phyloP scores from a whole-genome alignment of 2,329 filamentous ascomycete genomes.

The Orbilia ellipsospora region DNA sequence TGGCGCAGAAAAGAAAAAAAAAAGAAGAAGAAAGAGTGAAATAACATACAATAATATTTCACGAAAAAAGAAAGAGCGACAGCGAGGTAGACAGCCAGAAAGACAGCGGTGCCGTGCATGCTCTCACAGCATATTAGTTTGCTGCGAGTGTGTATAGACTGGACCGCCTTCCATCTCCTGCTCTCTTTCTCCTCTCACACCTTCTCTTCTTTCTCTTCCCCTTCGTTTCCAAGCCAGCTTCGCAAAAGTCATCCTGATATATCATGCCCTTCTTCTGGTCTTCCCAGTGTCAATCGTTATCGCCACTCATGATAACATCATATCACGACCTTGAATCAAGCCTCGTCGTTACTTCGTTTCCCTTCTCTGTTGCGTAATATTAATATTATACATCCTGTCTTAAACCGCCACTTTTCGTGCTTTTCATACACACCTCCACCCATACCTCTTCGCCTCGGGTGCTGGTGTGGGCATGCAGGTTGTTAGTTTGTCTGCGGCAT shows the following conservation, averaged over 20 bases:
- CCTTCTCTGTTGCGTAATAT: slow-evolving; percentile 17
- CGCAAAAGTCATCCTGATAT: slow-evolving; percentile 39
- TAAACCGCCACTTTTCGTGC: slow-evolving; percentile 26
- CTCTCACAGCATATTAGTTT: slow-evolving; percentile 25
- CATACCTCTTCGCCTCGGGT: slow-evolving; percentile 45
- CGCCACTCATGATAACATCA: slow-evolving; percentile 34
- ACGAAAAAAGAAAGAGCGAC: background rate
- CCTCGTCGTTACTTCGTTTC: slow-evolving; percentile 33
- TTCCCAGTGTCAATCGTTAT: slow-evolving; percentile 14
- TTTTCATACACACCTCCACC: background rate
- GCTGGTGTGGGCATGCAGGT: slow-evolving; percentile 45
- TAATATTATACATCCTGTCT: slow-evolving; percentile 26
- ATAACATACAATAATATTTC: background rate
- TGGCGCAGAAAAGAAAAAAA: slow-evolving; percentile 24
- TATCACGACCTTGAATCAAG: slow-evolving; percentile 42
- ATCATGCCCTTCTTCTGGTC: background rate
- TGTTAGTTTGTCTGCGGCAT: slow-evolving; percentile 56
- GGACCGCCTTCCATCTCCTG: slow-evolving; percentile 37
- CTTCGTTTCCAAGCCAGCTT: slow-evolving; percentile 9
- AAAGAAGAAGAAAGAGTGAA: background rate
- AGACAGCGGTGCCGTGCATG: slow-evolving; percentile 24
- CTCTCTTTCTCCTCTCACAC: slow-evolving; percentile 6
- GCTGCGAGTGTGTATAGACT: slow-evolving; percentile 1
- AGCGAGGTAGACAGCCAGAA: slow-evolving; percentile 12
- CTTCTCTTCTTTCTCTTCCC: slow-evolving; percentile 14